Evolutionary conservation across 352 stramenopile genomes (phyloP), one percentile per base, ranked within the genome.

Genomic region (Achlya hypogyna): DNA sequence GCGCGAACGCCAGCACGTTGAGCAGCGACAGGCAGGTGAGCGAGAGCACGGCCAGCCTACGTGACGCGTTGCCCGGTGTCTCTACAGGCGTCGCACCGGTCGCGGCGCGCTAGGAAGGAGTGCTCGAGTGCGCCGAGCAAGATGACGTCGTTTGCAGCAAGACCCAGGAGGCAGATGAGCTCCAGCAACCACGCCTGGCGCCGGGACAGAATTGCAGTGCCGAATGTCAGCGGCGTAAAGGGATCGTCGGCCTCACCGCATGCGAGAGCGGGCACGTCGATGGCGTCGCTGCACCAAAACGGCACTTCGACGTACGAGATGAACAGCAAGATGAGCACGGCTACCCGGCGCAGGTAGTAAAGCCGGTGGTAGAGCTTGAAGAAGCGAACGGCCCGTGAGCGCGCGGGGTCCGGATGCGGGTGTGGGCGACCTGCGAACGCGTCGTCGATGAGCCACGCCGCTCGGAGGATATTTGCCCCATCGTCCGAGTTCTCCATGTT

Each of bases 161-260:
- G 31, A 18, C 56, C 2, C 12, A 14, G 1, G 23, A 67, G 47
- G 27, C 60, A 67, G 20, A 6, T 25, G 10, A 58, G 5, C 31
- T 67, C 60, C 25, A 60, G n/a, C 9, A 52, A 6, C 18, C 34
- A 32, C n/a, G 42, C 27, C 12, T 20, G 74, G 20, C 82, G 78
- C 27, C 70, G 90, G 20, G 90, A 89, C 42, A 78, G 77, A 4
- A 82, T 81, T 22, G 91, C 89, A 38, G 81, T 85, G 73, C 72
- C 89, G 25, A 91, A 91, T 51, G 90, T 94, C 40, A 53, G 91
- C 22, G 72, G 85, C 5, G 83, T 94, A 2, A 77, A 90, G n/a
- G 83, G 81, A 23, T 92, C 91, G 58, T 79, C 82, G 0, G 85
- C 83, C 0, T 69, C 90, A 27, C 85, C 91, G 63, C 85, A 94